Conservation (phyloP, 495 filamentous ascomycete species). For the Lophium mytilinum region DNA sequence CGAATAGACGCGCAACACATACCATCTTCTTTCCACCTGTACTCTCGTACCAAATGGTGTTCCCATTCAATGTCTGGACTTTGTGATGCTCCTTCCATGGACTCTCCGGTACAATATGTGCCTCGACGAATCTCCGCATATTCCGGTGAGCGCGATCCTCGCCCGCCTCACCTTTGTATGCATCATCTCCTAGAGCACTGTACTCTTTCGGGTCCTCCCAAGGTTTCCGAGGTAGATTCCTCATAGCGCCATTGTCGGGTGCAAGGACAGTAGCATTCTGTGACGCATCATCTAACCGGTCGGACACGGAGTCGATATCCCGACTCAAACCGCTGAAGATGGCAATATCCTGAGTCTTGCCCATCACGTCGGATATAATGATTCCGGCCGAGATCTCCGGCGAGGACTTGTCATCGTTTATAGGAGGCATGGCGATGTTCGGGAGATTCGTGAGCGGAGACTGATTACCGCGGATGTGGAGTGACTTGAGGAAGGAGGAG, state of each 20-base stretch:
- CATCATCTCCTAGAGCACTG: constrained; percentile 56
- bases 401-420: constrained; percentile 20
- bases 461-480: constrained; percentile 7
- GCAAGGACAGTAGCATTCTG: constrained; percentile 85
- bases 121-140: constrained; percentile 75
- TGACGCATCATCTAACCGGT: constrained; percentile 58
- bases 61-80: constrained; percentile 59
- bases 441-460: constrained; percentile 12
- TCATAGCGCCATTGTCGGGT: constrained; percentile 73
- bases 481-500: constrained; percentile 6
- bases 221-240: constrained; percentile 74
- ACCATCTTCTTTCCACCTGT: constrained; percentile 67
- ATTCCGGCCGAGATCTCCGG: constrained; percentile 30
- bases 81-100: constrained; percentile 78
- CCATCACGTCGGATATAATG: constrained; percentile 80
- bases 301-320: constrained; percentile 63
- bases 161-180: constrained; percentile 73
- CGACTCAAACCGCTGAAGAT: constrained; percentile 83
- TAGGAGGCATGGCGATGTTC: constrained; percentile 37
- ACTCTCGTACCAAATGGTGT: constrained; percentile 72
- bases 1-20: constrained; percentile 25
- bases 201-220: constrained; percentile 91
- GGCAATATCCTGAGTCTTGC: constrained; percentile 70
- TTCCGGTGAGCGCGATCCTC: constrained; percentile 74
- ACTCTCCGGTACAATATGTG: constrained; percentile 66